A percentile compares a stretch with the other conserved stretches of the same genome.
phyloP scores from a whole-genome alignment of 2,329 filamentous ascomycete genomes.

The Colletotrichum navitas region DNA sequence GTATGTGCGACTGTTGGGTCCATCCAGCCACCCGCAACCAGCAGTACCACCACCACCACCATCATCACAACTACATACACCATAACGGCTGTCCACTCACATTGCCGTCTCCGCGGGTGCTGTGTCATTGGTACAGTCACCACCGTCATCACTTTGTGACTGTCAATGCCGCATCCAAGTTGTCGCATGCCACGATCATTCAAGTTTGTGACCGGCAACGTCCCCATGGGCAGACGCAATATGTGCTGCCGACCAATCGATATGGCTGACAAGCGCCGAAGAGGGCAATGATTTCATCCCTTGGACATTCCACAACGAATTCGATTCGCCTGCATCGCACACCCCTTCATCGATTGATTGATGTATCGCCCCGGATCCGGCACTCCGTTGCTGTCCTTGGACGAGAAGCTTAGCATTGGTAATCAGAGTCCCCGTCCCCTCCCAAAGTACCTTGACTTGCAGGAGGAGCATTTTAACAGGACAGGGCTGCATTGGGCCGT shows the following conservation, averaged over 20 bases:
- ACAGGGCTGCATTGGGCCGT: constrained; percentile 29
- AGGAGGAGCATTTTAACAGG: constrained; percentile 29
- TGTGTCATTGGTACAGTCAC: neutral
- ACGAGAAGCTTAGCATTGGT: constrained; percentile 7
- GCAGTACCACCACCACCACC: constrained; percentile 16
- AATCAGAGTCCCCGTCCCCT: constrained; percentile 3
- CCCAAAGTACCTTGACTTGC: neutral
- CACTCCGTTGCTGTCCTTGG: constrained; percentile 22
- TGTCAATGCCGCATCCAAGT: constrained; percentile 17
- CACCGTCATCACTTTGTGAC: constrained; percentile 11
- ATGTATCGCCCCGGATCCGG: constrained; percentile 20
- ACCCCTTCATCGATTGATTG: constrained; percentile 2
- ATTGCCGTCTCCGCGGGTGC: neutral
- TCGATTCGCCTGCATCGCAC: constrained; percentile 14
- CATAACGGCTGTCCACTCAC: constrained; percentile 7
- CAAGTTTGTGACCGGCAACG: neutral
- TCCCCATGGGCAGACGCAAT: constrained; percentile 22
- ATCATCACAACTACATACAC: neutral
- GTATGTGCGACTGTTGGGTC: neutral
- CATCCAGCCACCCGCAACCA: constrained; percentile 18
- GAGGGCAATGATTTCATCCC: constrained; percentile 1
- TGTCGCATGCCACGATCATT: constrained; percentile 22
- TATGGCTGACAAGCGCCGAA: constrained; percentile 2
- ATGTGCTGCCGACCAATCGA: constrained; percentile 14
- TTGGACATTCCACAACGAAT: constrained; percentile 12